Conservation (phyloP, 1,139 yeast species). For the Hansenula lynferdii region DNA sequence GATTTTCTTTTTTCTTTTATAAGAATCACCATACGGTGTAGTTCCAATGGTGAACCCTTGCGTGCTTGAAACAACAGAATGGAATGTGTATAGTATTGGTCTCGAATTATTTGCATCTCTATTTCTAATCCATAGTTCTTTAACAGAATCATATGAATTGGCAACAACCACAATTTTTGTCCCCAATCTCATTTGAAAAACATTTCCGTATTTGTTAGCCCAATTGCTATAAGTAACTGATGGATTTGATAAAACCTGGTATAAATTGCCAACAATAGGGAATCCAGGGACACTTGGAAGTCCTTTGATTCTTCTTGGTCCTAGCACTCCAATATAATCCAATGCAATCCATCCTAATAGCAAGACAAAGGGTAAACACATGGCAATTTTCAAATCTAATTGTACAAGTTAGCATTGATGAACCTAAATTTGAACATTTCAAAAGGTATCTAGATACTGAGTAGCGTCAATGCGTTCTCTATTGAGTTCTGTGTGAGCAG, state of each 20-base stretch:
- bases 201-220: slow-evolving; percentile 39
- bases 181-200: slow-evolving; percentile 65
- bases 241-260: slow-evolving; percentile 46
- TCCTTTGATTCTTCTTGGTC: slow-evolving; percentile 30
- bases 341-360: slow-evolving; percentile 2
- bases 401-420: too few relatives aligned
- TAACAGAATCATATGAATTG: slow-evolving; percentile 52
- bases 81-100: slow-evolving; percentile 66
- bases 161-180: slow-evolving; percentile 53
- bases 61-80: slow-evolving; percentile 54
- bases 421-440: too few relatives aligned
- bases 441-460: too few relatives aligned
- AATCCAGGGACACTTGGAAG: slow-evolving; percentile 40
- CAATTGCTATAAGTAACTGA: slow-evolving; percentile 46
- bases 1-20: slow-evolving; percentile 47
- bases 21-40: slow-evolving; percentile 61
- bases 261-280: slow-evolving; percentile 52
- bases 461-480: too few relatives aligned
- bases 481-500: too few relatives aligned
- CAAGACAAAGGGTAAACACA: not conserved
- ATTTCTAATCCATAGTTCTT: slow-evolving; percentile 48
- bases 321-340: slow-evolving; percentile 20
- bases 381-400: too few relatives aligned
- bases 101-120: slow-evolving; percentile 58
- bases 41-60: slow-evolving; percentile 74